Evolutionary conservation across 2,329 filamentous ascomycete species (phyloP).

Genomic region (Cytospora mali): DNA sequence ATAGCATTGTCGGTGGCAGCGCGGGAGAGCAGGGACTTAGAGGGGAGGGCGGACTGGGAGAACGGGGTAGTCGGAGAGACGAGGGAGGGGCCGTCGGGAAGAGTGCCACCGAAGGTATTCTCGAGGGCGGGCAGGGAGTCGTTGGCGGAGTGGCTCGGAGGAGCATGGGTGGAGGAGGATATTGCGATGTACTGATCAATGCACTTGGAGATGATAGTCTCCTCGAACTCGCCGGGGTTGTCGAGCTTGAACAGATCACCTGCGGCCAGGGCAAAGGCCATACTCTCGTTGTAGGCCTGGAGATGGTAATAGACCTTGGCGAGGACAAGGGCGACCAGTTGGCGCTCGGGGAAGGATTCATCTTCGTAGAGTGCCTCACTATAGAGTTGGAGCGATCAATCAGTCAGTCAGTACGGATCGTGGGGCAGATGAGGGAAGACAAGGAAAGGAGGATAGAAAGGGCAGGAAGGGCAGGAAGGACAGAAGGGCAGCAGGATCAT

Average conservation of each 20-base stretch:
- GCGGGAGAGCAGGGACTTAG: constrained; percentile 92
- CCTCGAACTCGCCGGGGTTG: constrained; percentile 90
- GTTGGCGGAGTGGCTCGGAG: constrained; percentile 45
- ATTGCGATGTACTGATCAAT: constrained; percentile 95
- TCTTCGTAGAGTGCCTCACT: constrained; percentile 98
- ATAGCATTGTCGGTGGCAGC: constrained; percentile 68
- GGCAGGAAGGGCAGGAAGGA: no score
- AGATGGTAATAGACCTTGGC: constrained; percentile 99
- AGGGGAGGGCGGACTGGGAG: constrained; percentile 88
- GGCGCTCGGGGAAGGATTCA: constrained; percentile 88
- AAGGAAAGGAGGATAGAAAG: constrained; percentile 22
- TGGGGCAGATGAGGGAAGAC: constrained; percentile 5
- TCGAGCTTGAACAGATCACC: constrained; percentile 95
- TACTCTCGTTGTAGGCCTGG: constrained; percentile 98
- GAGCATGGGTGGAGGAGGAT: constrained; percentile 54
- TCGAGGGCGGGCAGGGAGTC: constrained; percentile 69
- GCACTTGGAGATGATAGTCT: constrained; percentile 98
- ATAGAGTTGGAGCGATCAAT: constrained; percentile 26
- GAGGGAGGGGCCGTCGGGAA: constrained; percentile 69
- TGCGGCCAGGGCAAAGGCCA: constrained; percentile 94
- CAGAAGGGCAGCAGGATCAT: constrained; percentile 32
- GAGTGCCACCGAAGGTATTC: constrained; percentile 73
- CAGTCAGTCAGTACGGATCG: constrained; percentile 21
- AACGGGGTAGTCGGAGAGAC: constrained; percentile 93
- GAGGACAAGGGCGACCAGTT: constrained; percentile 90